These are phyloP conservation scores for Oryza glaberrima DNA, from an alignment of 176 grass and related monocot species.

Conservation along the genomic window DNA sequence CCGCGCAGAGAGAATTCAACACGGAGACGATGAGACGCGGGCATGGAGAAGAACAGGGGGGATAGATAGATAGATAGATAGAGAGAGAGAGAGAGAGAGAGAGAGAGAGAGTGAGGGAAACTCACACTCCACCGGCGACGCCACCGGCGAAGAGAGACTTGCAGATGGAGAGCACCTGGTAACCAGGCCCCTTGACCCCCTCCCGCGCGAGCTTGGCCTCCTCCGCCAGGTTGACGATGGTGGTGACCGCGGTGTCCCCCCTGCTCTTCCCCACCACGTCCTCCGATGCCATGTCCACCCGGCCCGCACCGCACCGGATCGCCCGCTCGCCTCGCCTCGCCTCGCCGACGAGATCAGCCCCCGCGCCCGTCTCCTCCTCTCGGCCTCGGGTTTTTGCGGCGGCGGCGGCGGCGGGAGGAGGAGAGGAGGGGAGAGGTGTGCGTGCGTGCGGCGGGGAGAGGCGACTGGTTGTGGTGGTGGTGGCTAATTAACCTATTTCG, in stretches of 20 bases:
- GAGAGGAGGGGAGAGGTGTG: background rate
- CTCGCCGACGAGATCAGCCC: background rate
- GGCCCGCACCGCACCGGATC: constrained; percentile 23
- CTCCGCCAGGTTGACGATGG: constrained; percentile 95
- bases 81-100: too few relatives aligned
- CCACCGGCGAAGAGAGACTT: constrained; percentile 96
- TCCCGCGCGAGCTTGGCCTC: constrained; percentile 96
- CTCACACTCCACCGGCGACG: constrained; percentile 95
- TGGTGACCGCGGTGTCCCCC: constrained; percentile 88
- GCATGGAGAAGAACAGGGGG: background rate
- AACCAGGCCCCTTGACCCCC: constrained; percentile 80
- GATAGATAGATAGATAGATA: background rate
- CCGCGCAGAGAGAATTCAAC: background rate
- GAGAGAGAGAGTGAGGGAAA: background rate
- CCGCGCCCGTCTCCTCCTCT: background rate
- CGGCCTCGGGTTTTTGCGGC: background rate
- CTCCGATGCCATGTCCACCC: constrained; percentile 80
- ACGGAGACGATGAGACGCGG: background rate
- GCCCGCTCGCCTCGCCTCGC: background rate
- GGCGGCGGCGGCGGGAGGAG: constrained; percentile 15
- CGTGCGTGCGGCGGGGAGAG: background rate
- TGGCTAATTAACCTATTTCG: constrained; percentile 36
- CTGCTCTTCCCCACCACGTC: constrained; percentile 98
- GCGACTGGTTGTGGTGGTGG: constrained; percentile 5
- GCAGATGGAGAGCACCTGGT: constrained; percentile 76